Evolutionary conservation across 768 basidiomycete genomes (phyloP).

Genomic region (Mrakia hoshinonis): DNA sequence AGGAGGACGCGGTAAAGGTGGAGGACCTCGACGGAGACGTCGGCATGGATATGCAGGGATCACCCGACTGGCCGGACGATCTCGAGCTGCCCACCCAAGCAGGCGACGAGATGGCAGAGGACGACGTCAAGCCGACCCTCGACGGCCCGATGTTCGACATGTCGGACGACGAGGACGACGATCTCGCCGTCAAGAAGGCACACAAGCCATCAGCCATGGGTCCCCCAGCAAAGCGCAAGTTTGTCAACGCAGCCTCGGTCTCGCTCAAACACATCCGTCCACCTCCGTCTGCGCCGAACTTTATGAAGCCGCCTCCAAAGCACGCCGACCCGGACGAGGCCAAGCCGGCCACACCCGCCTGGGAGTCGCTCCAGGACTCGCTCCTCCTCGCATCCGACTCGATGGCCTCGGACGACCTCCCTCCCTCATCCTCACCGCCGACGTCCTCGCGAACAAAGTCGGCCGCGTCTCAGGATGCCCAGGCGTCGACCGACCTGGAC

Average conservation of each 20-base stretch:
- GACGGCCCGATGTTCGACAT: slow-evolving; percentile 9
- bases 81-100: slow-evolving; percentile 24
- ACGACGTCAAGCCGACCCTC: slow-evolving; percentile 31
- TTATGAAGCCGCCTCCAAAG: slow-evolving; percentile 4
- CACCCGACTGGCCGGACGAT: slow-evolving; percentile 29
- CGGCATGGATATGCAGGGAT: slow-evolving; percentile 32
- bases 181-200: slow-evolving; percentile 35
- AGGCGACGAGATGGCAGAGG: slow-evolving; percentile 36
- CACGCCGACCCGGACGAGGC: slow-evolving; percentile 13
- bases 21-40: slow-evolving; percentile 33
- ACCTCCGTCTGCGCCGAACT: background rate
- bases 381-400: slow-evolving; percentile 10
- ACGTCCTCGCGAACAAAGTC: background rate
- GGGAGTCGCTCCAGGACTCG: slow-evolving; percentile 23
- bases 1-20: slow-evolving; percentile 34
- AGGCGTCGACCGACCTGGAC: slow-evolving; percentile 29
- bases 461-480: slow-evolving; percentile 24
- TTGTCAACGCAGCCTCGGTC: slow-evolving; percentile 26
- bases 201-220: slow-evolving; percentile 29
- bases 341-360: slow-evolving; percentile 8
- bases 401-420: slow-evolving; percentile 19
- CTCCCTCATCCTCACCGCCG: slow-evolving; percentile 24
- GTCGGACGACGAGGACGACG: slow-evolving; percentile 33
- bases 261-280: background rate
- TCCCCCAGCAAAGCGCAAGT: slow-evolving; percentile 3